phyloP scores from a whole-genome alignment of 1,284 basidiomycete genomes.

The Cystobasidiaceae sp. region DNA sequence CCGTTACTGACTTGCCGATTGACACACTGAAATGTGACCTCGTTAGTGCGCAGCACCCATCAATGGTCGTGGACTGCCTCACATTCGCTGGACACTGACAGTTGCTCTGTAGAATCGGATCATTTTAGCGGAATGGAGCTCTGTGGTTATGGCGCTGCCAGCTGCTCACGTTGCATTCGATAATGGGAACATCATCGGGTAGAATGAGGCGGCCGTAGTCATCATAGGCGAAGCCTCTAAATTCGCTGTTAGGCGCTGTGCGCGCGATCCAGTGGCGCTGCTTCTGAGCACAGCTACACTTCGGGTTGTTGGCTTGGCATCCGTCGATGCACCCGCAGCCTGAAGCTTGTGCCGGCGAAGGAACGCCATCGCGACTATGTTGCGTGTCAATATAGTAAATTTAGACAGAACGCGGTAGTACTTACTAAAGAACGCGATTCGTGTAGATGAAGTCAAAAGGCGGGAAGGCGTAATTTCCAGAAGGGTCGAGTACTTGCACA shows the following conservation, averaged over 20 bases:
- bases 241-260: neutral
- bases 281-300: neutral
- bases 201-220: constrained; percentile 5
- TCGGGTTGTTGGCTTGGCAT: neutral
- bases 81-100: constrained; percentile 22
- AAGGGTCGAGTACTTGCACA: constrained; percentile 2
- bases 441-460: constrained; percentile 22
- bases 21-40: too few species aligned
- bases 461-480: neutral
- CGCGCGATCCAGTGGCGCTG: constrained; percentile 5
- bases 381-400: neutral
- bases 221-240: constrained; percentile 16
- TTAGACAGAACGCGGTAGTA: neutral
- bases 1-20: constrained; percentile 28
- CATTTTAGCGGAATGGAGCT: too few species aligned
- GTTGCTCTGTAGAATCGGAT: too few species aligned
- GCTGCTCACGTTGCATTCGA: constrained; percentile 23
- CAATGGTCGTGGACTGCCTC: too few species aligned
- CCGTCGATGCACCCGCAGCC: constrained; percentile 16
- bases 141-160: too few species aligned
- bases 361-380: constrained; percentile 1
- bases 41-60: too few species aligned
- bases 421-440: constrained; percentile 23
- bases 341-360: neutral
- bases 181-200: constrained; percentile 1